Evolutionary conservation across 1,139 yeast species (phyloP).

Genomic region (Saccharomyces hybrid): DNA sequence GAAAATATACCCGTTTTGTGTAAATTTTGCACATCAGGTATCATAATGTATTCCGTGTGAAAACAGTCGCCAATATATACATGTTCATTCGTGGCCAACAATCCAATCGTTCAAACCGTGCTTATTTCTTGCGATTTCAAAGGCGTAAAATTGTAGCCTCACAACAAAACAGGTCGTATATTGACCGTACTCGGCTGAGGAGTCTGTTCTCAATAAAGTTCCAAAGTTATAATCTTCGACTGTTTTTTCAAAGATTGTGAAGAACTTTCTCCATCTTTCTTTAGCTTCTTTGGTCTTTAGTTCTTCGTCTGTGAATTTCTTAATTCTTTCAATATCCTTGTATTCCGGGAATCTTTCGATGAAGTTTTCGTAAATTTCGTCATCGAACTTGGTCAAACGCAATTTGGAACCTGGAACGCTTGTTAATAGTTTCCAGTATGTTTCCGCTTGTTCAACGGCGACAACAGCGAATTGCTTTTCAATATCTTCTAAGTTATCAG

Average conservation of each 20-base stretch:
- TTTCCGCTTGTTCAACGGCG: constrained; percentile 92
- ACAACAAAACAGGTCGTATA: constrained; percentile 83
- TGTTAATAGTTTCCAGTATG: constrained; percentile 78
- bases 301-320: constrained; percentile 60
- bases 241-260: constrained; percentile 69
- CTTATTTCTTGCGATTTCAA: constrained; percentile 90
- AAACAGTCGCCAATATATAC: neutral
- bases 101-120: constrained; percentile 92
- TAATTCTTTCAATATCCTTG: constrained; percentile 47
- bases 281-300: constrained; percentile 78
- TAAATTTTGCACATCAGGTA: neutral
- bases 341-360: constrained; percentile 80
- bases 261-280: constrained; percentile 83
- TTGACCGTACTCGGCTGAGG: constrained; percentile 70
- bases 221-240: constrained; percentile 93
- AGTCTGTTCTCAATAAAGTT: constrained; percentile 70
- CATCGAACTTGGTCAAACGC: constrained; percentile 72
- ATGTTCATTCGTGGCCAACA: constrained; percentile 12
- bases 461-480: constrained; percentile 96
- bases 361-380: constrained; percentile 67
- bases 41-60: neutral
- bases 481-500: constrained; percentile 61
- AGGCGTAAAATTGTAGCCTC: constrained; percentile 87
- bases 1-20: neutral
- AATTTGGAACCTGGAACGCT: constrained; percentile 72